Base-by-base conservation (phyloP, 108 stramenopile genomes). In the Stephanodiscus minutulus region DNA sequence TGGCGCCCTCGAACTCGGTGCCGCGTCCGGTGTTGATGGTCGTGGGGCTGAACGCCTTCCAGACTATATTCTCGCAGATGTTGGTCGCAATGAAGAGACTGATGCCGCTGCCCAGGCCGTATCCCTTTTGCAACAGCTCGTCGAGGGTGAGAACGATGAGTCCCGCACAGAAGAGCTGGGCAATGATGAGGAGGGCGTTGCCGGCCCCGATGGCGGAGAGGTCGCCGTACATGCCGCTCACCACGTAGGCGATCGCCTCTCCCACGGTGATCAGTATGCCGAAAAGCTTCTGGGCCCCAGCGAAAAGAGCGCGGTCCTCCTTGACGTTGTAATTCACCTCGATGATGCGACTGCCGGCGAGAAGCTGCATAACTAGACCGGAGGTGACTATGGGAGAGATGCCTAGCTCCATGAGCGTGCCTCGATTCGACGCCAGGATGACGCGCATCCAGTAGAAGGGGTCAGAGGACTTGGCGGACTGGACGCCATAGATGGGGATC, bases 371-470 rank as follows among this genome's bases (percentile, higher is more conserved):
- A 65, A 97, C 93, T 39, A 97, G 77, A 41, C 96, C 96, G 17
- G 96, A 91, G 24, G 97, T 97, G 25, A 98, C 91, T 67, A 98
- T 96, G 68, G 99, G 99, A 47, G 88, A 85, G 81, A 99, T 99
- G 49, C 99, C 99, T 46, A 99, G 93, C 80, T 99, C 99, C 99
- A 99, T 99, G 36, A 99, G 91, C 37, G 99, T 99, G 53, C 98
- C 98, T 46, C 97, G 91, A 88, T 99, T 99, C 70, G 98, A 98
- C 31, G 99, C 99, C n/a, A 99, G 89, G 70, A 99, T 98, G 50
- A 99, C 97, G 25, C 99, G 94, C 96, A 99, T 97, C 97, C 97
- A 98, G 88, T 97, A 98, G 89, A 99, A 98, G 18, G 99, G 99
- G 83, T 99, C 99, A 44, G 97, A 97, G 24, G 97, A 97, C 84